Base-by-base conservation (phyloP, 192 early-diverging fungal species). In the Backusella parvicylindrica region DNA sequence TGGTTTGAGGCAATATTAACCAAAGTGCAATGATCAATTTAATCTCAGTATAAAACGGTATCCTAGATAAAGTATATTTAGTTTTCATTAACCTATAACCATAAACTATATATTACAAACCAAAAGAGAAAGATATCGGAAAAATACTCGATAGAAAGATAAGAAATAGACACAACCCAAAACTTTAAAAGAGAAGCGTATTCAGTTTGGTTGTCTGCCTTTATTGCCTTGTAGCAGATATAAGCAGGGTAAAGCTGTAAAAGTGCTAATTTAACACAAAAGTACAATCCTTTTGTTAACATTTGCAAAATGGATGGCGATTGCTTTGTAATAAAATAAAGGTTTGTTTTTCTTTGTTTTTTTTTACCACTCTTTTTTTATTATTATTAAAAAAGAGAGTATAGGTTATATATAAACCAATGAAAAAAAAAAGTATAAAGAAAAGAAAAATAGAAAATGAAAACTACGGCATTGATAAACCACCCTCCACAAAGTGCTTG, bases 191-290 rank as follows among this genome's bases (percentile, higher is more conserved):
- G 60, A 30, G 75, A 71, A 31, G 65, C 36, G 69, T 70, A 76
- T 43, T 81, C 75, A 9, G 41, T 41, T 21, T 47, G 68, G 66
- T 81, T 71, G 26, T 73, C 36, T 31, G 60, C 40, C 40, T 81
- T 81, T 41, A 81, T 68, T 16, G 79, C 79, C 31, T 81, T 81
- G 74, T 72, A 81, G 21, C 70, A 76, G 9, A 81, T 77, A 67
- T 81, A 81, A 32, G 79, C 79, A 23, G 79, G 79, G 32, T 81
- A 81, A 50, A 81, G 60, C 47, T 81, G 79, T 64, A 81, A 70
- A 56, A 81, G 43, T 26, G 68, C 35, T 30, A 76, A 65, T 72
- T 81, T 81, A 26, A 71, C 30, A 43, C 72, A 36, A 40, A 81
- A 76, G 67, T 81, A 81, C 15, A 81, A 32, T 23, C 56, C 69